Evolutionary conservation across 805 yeast genomes (phyloP).

Genomic region (Saccharomycopsis fermentans): DNA sequence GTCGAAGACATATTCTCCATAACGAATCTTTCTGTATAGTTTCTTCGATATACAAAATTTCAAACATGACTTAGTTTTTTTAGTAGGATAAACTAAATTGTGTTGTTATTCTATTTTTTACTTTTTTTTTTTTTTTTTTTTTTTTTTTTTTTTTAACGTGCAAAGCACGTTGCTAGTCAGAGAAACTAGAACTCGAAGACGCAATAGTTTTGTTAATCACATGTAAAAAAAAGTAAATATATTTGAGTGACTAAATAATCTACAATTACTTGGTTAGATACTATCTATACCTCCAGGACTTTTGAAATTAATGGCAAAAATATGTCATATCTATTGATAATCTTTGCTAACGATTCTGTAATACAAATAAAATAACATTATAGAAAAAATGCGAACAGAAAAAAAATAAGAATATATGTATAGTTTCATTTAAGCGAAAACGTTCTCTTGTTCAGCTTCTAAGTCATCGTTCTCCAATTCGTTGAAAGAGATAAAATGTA

Average conservation of each 20-base stretch:
- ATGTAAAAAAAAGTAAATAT: not conserved
- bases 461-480: conserved; percentile 48
- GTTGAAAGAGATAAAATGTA: conserved; percentile 70
- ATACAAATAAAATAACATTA: too few species aligned
- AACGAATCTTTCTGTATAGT: not conserved
- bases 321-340: too few species aligned
- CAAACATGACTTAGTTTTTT: not conserved
- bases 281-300: too few species aligned
- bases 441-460: conserved; percentile 62
- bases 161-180: too few species aligned
- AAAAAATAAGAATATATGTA: not conserved
- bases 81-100: not conserved
- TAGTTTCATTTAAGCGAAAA: conserved; percentile 33
- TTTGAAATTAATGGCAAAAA: too few species aligned
- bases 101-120: too few species aligned
- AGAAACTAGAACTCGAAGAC: not conserved
- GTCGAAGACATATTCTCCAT: not conserved
- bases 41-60: not conserved
- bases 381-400: not conserved
- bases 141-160: too few species aligned
- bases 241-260: too few species aligned
- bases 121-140: too few species aligned
- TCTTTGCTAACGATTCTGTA: too few species aligned
- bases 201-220: too few species aligned
- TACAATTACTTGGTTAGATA: too few species aligned